Conservation (phyloP, 805 yeast species). For the Alloascoidea hylecoeti region DNA sequence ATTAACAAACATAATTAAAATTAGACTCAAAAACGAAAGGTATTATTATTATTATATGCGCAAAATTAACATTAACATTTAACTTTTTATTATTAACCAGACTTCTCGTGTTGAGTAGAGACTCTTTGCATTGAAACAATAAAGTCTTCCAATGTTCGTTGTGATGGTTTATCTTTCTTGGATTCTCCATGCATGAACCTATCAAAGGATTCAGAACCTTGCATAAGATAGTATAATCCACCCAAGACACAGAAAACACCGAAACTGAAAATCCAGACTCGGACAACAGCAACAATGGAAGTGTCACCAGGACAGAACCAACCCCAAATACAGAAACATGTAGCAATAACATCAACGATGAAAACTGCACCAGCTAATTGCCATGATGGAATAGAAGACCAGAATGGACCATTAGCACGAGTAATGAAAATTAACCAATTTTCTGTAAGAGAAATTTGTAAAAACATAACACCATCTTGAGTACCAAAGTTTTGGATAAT, state of each 20-base stretch:
- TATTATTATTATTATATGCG: too few species aligned
- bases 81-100: too few species aligned
- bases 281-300: slow-evolving; percentile 86
- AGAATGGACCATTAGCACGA: slow-evolving; percentile 96
- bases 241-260: slow-evolving; percentile 95
- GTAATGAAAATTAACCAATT: slow-evolving; percentile 96
- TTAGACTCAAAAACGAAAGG: too few species aligned
- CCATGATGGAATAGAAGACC: slow-evolving; percentile 96
- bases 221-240: slow-evolving; percentile 93
- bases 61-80: too few species aligned
- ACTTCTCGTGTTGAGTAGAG: slow-evolving; percentile 52
- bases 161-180: slow-evolving; percentile 22
- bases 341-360: slow-evolving; percentile 80
- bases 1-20: too few species aligned
- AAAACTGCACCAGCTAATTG: slow-evolving; percentile 91
- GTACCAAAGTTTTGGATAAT: slow-evolving; percentile 94
- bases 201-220: slow-evolving; percentile 34
- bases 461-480: slow-evolving; percentile 83
- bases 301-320: slow-evolving; percentile 98
- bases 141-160: slow-evolving; percentile 45
- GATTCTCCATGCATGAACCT: slow-evolving; percentile 41
- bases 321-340: slow-evolving; percentile 86
- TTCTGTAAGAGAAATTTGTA: slow-evolving; percentile 89
- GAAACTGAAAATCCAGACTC: slow-evolving; percentile 92
- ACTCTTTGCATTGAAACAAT: slow-evolving; percentile 52